Evolutionary conservation across 176 grass and related monocot species (phyloP).

Genomic region (Cenchrus americanus): DNA sequence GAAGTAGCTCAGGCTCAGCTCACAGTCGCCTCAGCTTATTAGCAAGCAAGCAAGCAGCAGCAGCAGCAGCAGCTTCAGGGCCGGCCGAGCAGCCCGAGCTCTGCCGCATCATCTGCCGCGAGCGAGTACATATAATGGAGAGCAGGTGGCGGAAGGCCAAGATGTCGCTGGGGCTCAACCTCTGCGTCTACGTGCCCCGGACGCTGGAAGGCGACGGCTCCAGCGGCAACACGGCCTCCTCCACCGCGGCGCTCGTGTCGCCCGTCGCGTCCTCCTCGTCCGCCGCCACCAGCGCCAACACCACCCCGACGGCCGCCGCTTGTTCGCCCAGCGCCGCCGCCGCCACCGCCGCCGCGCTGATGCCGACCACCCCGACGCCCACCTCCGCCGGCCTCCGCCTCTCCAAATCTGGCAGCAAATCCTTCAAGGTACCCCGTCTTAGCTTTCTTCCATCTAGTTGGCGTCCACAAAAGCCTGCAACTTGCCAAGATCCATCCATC

Average conservation of each 20-base stretch:
- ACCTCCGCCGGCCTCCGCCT: constrained; percentile 76
- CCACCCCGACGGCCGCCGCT: constrained; percentile 38
- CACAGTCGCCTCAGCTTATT: constrained; percentile 5
- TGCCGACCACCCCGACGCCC: constrained; percentile 91
- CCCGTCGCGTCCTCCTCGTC: constrained; percentile 51
- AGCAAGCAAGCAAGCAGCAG: background rate
- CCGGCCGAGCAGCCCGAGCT: too few relatives aligned
- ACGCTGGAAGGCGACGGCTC: constrained; percentile 56
- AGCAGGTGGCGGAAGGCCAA: constrained; percentile 94
- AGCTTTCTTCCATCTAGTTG: background rate
- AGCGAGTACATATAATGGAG: constrained; percentile 45
- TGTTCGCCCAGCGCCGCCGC: background rate
- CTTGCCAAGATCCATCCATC: constrained; percentile 41
- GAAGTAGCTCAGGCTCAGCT: constrained; percentile 9
- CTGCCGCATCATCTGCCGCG: background rate
- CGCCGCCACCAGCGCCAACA: constrained; percentile 53
- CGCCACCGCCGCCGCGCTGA: constrained; percentile 55
- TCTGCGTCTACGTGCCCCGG: constrained; percentile 84
- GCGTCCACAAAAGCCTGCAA: background rate
- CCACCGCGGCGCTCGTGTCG: constrained; percentile 59
- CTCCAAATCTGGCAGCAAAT: constrained; percentile 87
- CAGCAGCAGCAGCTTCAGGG: background rate
- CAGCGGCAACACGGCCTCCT: constrained; percentile 40
- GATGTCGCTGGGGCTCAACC: constrained; percentile 81
- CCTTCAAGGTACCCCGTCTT: constrained; percentile 60